Base-by-base conservation (phyloP, 257 asterid genomes). In the Hygrophila difformis region DNA sequence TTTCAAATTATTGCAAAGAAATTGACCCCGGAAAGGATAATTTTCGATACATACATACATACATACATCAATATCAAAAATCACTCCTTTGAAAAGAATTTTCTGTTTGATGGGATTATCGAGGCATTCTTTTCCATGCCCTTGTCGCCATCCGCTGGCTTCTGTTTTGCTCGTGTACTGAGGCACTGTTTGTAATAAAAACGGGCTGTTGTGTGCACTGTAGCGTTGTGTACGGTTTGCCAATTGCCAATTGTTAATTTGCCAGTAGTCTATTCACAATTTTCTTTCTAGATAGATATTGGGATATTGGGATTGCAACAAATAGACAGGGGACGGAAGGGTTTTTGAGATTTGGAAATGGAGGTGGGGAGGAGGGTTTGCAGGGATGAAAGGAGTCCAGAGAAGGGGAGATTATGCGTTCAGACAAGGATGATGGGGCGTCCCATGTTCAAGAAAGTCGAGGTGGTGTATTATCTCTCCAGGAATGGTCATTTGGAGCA, bases 401-500 rank as follows among this genome's bases (percentile, higher is more conserved):
- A 62, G 49, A 56, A 45, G 31, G 55, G 20, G 0, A 56, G 22
- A 38, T n/a, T 19, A 1, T 28, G 41, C 39, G 47, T 16, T 40
- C 51, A 58, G 18, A 12, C 49, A 45, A 44, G 40, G 40, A 14
- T 39, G 7, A 52, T 47, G 44, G 48, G 40, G 6, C 6, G 37
- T 40, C 68, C 95, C 22, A 50, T 72, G 1, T 83, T 80, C 74
- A 81, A 67, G 70, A 84, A 62, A 65, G 77, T 81, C 58, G 78
- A 84, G 51, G 70, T 84, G 43, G 82, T 87, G 0, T 87, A 87
- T 46, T 87, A 87, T 53, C 81, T 87, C 17, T 66, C 94, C 1
- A 81, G 95, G 74, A 87, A 87, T 68, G 97, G 97, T 23, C 92
- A 76, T 10, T 86, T 87, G 19, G 88, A 87, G 41, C 97, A 87